Evolutionary conservation across 805 yeast species (phyloP).

Genomic region (Hanseniaspora occidentalis): DNA sequence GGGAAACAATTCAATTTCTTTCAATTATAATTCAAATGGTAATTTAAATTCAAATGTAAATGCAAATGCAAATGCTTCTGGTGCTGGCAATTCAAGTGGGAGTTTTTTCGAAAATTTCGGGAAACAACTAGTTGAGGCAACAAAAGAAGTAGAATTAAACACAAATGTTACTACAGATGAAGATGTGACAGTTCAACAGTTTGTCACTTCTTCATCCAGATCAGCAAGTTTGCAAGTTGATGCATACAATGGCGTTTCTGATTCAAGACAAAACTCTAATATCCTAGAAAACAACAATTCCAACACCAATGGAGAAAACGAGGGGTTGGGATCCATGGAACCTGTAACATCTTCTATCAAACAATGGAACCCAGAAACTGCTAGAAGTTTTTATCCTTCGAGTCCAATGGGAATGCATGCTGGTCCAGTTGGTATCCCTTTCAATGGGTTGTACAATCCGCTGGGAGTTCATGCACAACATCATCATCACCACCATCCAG

Average conservation of each 20-base stretch:
- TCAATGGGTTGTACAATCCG: not conserved
- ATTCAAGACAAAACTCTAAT: not conserved
- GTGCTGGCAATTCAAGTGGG: slow-evolving; percentile 5
- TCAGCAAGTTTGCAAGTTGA: not conserved
- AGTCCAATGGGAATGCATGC: not conserved
- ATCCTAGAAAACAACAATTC: not conserved
- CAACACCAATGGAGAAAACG: too few relatives aligned
- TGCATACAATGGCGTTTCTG: not conserved
- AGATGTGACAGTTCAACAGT: not conserved
- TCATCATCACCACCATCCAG: not conserved
- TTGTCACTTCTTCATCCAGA: not conserved
- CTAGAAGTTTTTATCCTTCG: not conserved
- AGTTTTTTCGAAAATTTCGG: slow-evolving; percentile 26
- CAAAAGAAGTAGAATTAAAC: slow-evolving; percentile 18
- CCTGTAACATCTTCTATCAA: not conserved
- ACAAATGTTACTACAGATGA: not conserved
- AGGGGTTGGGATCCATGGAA: too few relatives aligned
- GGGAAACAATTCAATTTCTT: too few relatives aligned
- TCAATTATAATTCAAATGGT: too few relatives aligned
- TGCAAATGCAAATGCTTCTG: not conserved
- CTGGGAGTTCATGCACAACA: not conserved
- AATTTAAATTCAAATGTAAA: not conserved
- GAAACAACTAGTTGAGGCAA: slow-evolving; percentile 23
- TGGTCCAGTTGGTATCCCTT: not conserved
- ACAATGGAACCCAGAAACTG: not conserved